Percentiles rank a stretch among this genome's conserved stretches.
Evolutionary conservation across 1,284 basidiomycete genomes (phyloP).

Genomic region (Ganoderma resinaceum): DNA sequence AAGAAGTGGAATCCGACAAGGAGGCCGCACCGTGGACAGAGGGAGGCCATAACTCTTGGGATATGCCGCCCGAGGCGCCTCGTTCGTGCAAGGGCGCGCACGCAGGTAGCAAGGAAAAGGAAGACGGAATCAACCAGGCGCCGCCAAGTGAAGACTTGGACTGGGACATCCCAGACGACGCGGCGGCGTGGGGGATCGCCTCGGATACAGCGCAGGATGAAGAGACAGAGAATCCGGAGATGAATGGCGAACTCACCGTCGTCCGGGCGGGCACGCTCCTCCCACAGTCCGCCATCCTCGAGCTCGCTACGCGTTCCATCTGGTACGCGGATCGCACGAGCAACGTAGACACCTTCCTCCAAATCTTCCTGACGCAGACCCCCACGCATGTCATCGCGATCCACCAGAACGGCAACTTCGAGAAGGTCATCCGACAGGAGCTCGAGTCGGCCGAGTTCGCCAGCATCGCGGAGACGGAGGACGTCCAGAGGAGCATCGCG

Average conservation of each 20-base stretch:
- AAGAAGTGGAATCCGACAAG: neutral
- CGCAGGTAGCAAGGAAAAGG: neutral
- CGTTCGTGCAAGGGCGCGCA: neutral
- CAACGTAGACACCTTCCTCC: slow-evolving; percentile 50
- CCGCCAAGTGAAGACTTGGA: neutral
- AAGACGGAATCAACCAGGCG: neutral
- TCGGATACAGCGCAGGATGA: slow-evolving; percentile 38
- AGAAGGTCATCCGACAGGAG: slow-evolving; percentile 48
- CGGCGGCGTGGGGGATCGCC: slow-evolving; percentile 46
- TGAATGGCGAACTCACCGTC: slow-evolving; percentile 44
- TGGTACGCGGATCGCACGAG: slow-evolving; percentile 31
- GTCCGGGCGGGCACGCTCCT: slow-evolving; percentile 48
- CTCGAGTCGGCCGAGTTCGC: slow-evolving; percentile 38
- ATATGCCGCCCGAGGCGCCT: neutral
- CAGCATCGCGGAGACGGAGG: slow-evolving; percentile 38
- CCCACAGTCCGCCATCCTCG: slow-evolving; percentile 52
- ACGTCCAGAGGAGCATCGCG: slow-evolving; percentile 40
- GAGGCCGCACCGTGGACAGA: neutral
- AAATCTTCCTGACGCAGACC: slow-evolving; percentile 65
- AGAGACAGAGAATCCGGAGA: neutral
- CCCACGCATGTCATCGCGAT: slow-evolving; percentile 56
- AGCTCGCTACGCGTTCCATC: slow-evolving; percentile 54
- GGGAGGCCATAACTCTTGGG: neutral
- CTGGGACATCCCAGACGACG: slow-evolving; percentile 36
- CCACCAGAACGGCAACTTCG: slow-evolving; percentile 53